A percentile compares a stretch with the other conserved stretches of the same genome.
Evolutionary conservation across 495 filamentous ascomycete genomes (phyloP).

Genomic region (Collariella sp.): DNA sequence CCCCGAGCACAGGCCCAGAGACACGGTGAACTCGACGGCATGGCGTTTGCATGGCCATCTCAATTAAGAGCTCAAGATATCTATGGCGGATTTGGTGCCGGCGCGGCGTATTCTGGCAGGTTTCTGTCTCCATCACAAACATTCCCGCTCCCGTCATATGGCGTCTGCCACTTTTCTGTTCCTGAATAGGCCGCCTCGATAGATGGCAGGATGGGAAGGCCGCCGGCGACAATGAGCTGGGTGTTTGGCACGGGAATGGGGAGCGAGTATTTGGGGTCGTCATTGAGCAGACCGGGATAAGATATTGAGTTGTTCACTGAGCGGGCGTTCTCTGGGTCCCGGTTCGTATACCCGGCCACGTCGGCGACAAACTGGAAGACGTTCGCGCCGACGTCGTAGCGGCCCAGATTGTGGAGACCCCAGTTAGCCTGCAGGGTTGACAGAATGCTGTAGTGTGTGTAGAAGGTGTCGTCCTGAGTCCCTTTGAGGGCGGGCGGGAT

Average conservation of each 20-base stretch:
- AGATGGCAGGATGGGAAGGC: constrained; percentile 25
- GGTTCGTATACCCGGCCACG: constrained; percentile 50
- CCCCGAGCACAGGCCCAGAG: too few species aligned
- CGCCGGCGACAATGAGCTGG: constrained; percentile 37
- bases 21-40: not conserved
- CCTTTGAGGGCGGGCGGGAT: constrained; percentile 48
- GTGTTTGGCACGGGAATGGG: constrained; percentile 38
- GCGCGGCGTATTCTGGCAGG: constrained; percentile 20
- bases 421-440: constrained; percentile 59
- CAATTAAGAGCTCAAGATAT: not conserved
- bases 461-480: constrained; percentile 56
- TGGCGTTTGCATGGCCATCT: not conserved
- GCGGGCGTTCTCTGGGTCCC: constrained; percentile 46
- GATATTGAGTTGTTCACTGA: constrained; percentile 57
- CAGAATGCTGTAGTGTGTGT: constrained; percentile 63
- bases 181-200: constrained; percentile 28
- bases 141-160: constrained; percentile 42
- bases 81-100: constrained; percentile 9
- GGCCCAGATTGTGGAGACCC: constrained; percentile 55
- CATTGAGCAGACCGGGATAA: constrained; percentile 48
- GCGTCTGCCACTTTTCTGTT: constrained; percentile 21
- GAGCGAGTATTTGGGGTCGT: constrained; percentile 19
- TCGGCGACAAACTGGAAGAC: constrained; percentile 54
- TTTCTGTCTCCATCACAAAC: constrained; percentile 35
- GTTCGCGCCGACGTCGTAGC: constrained; percentile 67